These are phyloP conservation scores for Musa beccarii DNA, from an alignment of 176 grass and related monocot genomes.

Conservation along the genomic window DNA sequence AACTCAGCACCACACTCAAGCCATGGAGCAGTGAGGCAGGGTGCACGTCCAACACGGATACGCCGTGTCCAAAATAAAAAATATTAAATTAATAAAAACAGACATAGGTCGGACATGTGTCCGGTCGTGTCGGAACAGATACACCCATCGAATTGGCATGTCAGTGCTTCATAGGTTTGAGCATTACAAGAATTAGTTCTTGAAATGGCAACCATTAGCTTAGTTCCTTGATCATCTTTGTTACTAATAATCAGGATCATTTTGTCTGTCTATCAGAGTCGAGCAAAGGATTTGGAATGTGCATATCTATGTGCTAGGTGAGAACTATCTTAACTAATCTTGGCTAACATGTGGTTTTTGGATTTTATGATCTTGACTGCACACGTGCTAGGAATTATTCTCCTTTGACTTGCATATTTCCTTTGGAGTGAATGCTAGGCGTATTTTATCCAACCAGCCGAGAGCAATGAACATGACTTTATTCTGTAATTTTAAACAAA, in stretches of 20 bases:
- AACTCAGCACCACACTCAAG: no score
- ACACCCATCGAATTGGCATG: no score
- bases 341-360: background rate
- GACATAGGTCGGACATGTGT: no score
- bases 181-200: no score
- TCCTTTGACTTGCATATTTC: slow-evolving; percentile 21
- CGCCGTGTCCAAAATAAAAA: no score
- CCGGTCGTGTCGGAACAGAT: no score
- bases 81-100: no score
- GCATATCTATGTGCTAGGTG: background rate
- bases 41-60: no score
- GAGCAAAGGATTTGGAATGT: background rate
- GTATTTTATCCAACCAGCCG: slow-evolving; percentile 25
- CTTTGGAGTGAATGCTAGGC: slow-evolving; percentile 19
- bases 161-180: no score
- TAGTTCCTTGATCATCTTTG: background rate
- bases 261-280: background rate
- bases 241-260: no score
- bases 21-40: no score
- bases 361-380: slow-evolving; percentile 16
- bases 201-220: no score
- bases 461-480: slow-evolving; percentile 26
- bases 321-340: background rate
- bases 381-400: slow-evolving; percentile 27
- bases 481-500: slow-evolving; percentile 9